These are phyloP conservation scores for Xylaria flabelliformis DNA, from an alignment of 495 filamentous ascomycete genomes.

Conservation along the genomic window DNA sequence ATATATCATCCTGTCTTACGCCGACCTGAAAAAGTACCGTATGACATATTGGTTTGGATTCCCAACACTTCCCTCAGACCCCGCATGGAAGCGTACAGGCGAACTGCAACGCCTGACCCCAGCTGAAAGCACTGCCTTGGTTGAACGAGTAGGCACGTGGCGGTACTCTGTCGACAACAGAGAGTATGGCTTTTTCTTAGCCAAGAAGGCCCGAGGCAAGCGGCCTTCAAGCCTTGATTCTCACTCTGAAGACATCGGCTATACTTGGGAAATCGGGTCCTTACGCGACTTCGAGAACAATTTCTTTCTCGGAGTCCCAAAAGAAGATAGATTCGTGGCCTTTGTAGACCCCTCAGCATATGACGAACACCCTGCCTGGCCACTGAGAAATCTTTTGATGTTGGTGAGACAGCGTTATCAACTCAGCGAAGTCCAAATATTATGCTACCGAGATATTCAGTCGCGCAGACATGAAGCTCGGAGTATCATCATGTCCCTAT, in stretches of 20 bases:
- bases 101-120: constrained; percentile 60
- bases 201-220: constrained; percentile 65
- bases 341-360: constrained; percentile 96
- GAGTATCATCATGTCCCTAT: constrained; percentile 76
- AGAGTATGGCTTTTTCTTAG: constrained; percentile 94
- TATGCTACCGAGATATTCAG: constrained; percentile 90
- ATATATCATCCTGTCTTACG: constrained; percentile 89
- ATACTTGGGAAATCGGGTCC: constrained; percentile 75
- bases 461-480: constrained; percentile 74
- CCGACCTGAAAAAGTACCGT: constrained; percentile 93
- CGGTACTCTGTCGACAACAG: constrained; percentile 75
- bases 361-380: constrained; percentile 84
- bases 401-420: constrained; percentile 84
- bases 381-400: constrained; percentile 86
- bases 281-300: constrained; percentile 81
- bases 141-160: constrained; percentile 86
- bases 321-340: constrained; percentile 76
- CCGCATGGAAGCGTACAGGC: constrained; percentile 68
- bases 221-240: constrained; percentile 23
- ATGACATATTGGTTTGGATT: constrained; percentile 97
- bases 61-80: constrained; percentile 87
- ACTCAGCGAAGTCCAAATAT: constrained; percentile 75
- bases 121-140: constrained; percentile 73
- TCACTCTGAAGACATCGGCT: constrained; percentile 57
- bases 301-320: constrained; percentile 76